Percentiles rank a stretch among this genome's conserved stretches.
phyloP scores from a whole-genome alignment of 345 rosid species.

The Moricandia arvensis region DNA sequence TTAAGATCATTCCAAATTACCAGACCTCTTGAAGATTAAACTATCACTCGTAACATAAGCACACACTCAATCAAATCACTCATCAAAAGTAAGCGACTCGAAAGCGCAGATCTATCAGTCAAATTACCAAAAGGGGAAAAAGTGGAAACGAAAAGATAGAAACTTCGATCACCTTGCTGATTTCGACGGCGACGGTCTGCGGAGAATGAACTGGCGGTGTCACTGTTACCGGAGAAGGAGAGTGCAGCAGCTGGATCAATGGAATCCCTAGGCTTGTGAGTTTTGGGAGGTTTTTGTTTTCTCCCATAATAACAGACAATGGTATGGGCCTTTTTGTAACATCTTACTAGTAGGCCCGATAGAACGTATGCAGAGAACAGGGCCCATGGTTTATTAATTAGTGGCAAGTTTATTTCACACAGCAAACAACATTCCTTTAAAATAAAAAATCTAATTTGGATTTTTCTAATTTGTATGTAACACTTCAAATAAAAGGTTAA shows the following conservation, averaged over 20 bases:
- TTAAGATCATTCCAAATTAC: not conserved
- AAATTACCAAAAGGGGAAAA: not conserved
- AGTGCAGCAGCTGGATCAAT: slow-evolving; percentile 13
- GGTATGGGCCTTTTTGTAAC: not conserved
- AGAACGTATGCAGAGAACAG: no score
- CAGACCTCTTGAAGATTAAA: not conserved
- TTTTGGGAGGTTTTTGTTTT: slow-evolving; percentile 7
- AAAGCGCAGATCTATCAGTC: slow-evolving; percentile 22
- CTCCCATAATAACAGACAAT: not conserved
- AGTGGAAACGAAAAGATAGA: slow-evolving; percentile 1
- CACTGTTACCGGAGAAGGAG: slow-evolving; percentile 16
- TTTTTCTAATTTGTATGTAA: no score
- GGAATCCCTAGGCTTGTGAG: not conserved
- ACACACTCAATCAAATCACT: not conserved
- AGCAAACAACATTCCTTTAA: no score
- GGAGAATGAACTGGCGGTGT: not conserved
- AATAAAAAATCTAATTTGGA: no score
- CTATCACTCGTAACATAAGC: not conserved
- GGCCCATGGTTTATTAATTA: no score
- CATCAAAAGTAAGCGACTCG: not conserved
- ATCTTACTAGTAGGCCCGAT: no score
- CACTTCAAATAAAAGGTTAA: no score
- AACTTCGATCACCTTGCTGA: slow-evolving; percentile 22
- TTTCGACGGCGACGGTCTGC: slow-evolving; percentile 12
- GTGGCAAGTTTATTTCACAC: no score